Conservation (phyloP, 148 eudicot genomes). For the Selenicereus undatus region DNA sequence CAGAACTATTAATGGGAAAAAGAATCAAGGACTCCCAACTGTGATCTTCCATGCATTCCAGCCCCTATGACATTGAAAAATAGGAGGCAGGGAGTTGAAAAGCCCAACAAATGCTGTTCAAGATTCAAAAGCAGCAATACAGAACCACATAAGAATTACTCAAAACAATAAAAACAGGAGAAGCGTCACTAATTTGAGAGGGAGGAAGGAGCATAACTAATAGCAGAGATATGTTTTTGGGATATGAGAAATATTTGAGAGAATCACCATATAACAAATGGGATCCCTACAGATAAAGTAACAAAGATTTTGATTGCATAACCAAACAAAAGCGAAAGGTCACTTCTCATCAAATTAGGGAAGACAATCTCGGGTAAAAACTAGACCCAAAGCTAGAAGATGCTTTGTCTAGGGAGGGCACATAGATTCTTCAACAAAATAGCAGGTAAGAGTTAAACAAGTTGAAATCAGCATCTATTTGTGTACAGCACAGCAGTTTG, state of each 20-base stretch:
- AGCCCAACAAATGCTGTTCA: conserved; percentile 2
- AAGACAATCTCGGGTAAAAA: background rate
- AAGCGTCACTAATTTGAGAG: no score
- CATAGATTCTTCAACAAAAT: background rate
- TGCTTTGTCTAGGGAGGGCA: background rate
- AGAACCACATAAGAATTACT: background rate
- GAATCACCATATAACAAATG: background rate
- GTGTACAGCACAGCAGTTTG: background rate
- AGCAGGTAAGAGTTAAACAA: background rate
- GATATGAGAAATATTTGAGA: background rate
- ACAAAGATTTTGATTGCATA: background rate
- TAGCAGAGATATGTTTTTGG: background rate
- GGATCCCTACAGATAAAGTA: background rate
- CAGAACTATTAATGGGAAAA: background rate
- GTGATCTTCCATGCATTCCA: background rate
- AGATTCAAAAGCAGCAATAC: background rate
- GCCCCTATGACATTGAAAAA: background rate
- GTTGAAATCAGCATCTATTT: background rate
- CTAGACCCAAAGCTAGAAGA: background rate
- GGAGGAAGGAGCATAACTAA: no score
- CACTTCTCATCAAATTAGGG: background rate
- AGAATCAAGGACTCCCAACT: background rate
- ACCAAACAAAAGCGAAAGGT: background rate
- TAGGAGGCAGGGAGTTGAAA: background rate
- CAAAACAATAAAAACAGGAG: no score